Conservation (phyloP, 2,329 filamentous ascomycete genomes). For the Cladobotryum protrusum region DNA sequence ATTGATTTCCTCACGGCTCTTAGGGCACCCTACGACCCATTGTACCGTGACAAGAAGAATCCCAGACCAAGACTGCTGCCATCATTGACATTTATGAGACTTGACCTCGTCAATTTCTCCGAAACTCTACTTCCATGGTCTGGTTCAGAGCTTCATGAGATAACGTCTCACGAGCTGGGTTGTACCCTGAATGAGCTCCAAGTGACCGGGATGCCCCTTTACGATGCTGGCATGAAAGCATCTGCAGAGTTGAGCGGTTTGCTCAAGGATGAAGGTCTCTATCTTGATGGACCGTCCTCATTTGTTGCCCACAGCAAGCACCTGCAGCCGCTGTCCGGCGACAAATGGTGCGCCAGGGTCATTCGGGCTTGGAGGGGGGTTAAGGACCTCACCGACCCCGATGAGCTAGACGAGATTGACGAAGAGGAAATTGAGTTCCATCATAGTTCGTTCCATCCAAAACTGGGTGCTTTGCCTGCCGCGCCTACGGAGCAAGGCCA, state of each 20-base stretch:
- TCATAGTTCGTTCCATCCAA: conserved; percentile 17
- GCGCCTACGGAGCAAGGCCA: conserved; percentile 39
- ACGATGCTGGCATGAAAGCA: conserved; percentile 42
- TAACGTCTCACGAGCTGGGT: conserved; percentile 48
- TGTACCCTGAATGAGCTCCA: conserved; percentile 48
- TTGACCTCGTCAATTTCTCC: conserved; percentile 51
- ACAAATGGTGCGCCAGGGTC: conserved; percentile 36
- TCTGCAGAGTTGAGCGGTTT: conserved; percentile 44
- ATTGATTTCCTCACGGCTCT: conserved; percentile 47
- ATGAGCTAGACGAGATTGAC: conserved; percentile 17
- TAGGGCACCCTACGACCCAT: conserved; percentile 44
- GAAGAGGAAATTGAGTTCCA: conserved; percentile 27
- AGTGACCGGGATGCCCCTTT: conserved; percentile 45
- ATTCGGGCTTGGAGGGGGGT: conserved; percentile 38
- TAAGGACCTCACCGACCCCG: conserved; percentile 18
- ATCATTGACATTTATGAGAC: conserved; percentile 39
- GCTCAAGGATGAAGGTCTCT: conserved; percentile 47
- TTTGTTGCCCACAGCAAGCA: conserved; percentile 36
- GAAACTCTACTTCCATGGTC: conserved; percentile 40
- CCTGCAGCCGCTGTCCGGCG: conserved; percentile 35
- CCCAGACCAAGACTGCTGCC: conserved; percentile 41
- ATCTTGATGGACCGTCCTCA: conserved; percentile 39
- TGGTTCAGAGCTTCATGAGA: conserved; percentile 43
- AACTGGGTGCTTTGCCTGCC: conserved; percentile 30
- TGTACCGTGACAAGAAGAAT: conserved; percentile 27